Conservation (phyloP, 192 early-diverging fungal genomes). For the Backusella luteola region DNA sequence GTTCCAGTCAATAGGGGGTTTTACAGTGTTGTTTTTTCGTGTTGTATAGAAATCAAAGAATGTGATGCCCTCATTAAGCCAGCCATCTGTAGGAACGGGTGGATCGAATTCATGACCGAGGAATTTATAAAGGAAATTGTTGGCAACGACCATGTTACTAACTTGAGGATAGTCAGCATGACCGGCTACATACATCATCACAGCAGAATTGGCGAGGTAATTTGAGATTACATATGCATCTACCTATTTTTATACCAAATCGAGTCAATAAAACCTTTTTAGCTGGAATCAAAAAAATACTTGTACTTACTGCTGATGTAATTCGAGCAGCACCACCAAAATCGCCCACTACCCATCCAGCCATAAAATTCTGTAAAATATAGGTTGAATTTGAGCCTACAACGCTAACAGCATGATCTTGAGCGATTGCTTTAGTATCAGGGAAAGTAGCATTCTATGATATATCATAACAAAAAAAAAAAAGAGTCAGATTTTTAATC, state of each 20-base stretch:
- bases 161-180: constrained; percentile 28
- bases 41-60: constrained; percentile 33
- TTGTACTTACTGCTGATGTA: constrained; percentile 26
- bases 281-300: not conserved
- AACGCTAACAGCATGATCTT: constrained; percentile 31
- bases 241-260: constrained; percentile 12
- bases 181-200: constrained; percentile 29
- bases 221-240: constrained; percentile 26
- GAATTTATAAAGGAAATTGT: constrained; percentile 29
- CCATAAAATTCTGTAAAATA: constrained; percentile 27
- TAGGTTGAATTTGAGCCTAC: constrained; percentile 26
- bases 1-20: constrained; percentile 21
- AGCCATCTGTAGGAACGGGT: constrained; percentile 13
- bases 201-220: constrained; percentile 28
- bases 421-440: constrained; percentile 12
- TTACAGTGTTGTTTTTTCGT: constrained; percentile 22
- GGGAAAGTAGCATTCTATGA: constrained; percentile 31
- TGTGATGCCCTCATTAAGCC: constrained; percentile 28
- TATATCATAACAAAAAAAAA: not conserved
- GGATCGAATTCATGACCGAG: constrained; percentile 13
- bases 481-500: not conserved
- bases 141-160: constrained; percentile 19
- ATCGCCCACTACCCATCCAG: constrained; percentile 27
- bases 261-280: not conserved
- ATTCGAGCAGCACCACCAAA: constrained; percentile 29